Base-by-base conservation (phyloP, 441 rosid species). In the Gossypium aridum region DNA sequence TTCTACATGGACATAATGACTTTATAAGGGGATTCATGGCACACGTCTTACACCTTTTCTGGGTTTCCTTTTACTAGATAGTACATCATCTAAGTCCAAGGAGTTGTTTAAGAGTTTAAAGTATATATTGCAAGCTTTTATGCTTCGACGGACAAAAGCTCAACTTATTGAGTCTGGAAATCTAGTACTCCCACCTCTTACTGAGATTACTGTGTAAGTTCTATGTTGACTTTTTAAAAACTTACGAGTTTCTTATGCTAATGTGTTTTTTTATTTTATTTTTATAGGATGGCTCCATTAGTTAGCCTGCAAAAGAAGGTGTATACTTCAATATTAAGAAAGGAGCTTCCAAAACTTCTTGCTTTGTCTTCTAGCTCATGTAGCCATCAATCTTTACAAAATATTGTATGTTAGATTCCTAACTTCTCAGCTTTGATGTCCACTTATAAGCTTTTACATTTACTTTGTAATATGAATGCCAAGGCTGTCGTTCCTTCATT, bases 301-400 rank as follows among this genome's bases (percentile, higher is more conserved):
- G 92, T 89, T 64, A 84, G 83, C 79, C 79, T 92, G 73, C 98
- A 92, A 74, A 89, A 88, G 90, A 89, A 87, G 80, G 84, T 94
- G 57, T 92, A 92, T 84, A 70, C 80, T 59, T 94, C 98, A 75
- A 87, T 94, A 70, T 73, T 91, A 89, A 94, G 94, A 81, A 94
- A 92, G 85, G 97, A 94, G 86, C 97, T 94, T 73, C 82, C 92
- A 31, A 89, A 87, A 82, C 96, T 92, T 75, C 89, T 92, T 19
- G 91, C 92, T 7, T 75, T 89, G 67, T 85, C 97, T 71, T 85
- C 93, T 76, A 83, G 88, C 76, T 79, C 86, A 54, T 78, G 90
- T 63, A 84, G 70, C 84, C 92, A 84, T 37, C 95, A 85, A 28
- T 91, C 97, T 61, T 80, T 94, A 49, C 98, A 92, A 80, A 94